phyloP scores from a whole-genome alignment of 768 basidiomycete genomes.

The Neoboletus brunneissimus region DNA sequence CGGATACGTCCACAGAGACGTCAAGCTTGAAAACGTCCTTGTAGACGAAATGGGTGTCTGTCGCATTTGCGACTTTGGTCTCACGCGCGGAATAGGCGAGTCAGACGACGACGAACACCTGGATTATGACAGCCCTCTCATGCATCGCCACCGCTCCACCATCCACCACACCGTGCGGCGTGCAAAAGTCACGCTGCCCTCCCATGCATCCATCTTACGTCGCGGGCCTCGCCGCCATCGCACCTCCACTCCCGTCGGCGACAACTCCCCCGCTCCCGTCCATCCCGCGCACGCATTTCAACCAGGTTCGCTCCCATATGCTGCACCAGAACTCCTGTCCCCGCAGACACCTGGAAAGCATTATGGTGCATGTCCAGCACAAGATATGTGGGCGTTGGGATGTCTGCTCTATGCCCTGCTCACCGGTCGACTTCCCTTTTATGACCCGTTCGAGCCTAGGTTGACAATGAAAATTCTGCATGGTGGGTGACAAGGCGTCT shows the following conservation, averaged over 20 bases:
- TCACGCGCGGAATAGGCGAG: slow-evolving; percentile 65
- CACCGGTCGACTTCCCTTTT: slow-evolving; percentile 82
- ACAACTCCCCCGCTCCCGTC: slow-evolving; percentile 25
- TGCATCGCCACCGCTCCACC: slow-evolving; percentile 29
- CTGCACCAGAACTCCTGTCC: slow-evolving; percentile 81
- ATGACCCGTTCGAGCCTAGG: slow-evolving; percentile 86
- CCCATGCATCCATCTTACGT: slow-evolving; percentile 21
- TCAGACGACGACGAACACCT: slow-evolving; percentile 35
- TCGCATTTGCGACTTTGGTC: slow-evolving; percentile 82
- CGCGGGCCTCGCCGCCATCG: slow-evolving; percentile 48
- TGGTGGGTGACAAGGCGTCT: slow-evolving; percentile 46
- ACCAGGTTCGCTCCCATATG: slow-evolving; percentile 87
- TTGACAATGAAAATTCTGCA: slow-evolving; percentile 89
- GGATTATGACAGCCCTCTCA: slow-evolving; percentile 3
- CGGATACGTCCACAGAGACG: slow-evolving; percentile 82
- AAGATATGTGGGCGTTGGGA: slow-evolving; percentile 96
- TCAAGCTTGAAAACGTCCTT: slow-evolving; percentile 96
- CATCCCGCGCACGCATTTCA: slow-evolving; percentile 47
- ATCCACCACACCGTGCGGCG: slow-evolving; percentile 27
- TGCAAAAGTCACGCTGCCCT: slow-evolving; percentile 17
- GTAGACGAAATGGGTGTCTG: slow-evolving; percentile 88
- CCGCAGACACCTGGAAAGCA: slow-evolving; percentile 46
- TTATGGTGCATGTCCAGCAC: slow-evolving; percentile 53
- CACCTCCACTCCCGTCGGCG: slow-evolving; percentile 42
- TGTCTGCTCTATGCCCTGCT: slow-evolving; percentile 85